Evolutionary conservation across 345 rosid species (phyloP), one percentile per base, ranked within the genome.

Genomic region (Salix arbutifolia): DNA sequence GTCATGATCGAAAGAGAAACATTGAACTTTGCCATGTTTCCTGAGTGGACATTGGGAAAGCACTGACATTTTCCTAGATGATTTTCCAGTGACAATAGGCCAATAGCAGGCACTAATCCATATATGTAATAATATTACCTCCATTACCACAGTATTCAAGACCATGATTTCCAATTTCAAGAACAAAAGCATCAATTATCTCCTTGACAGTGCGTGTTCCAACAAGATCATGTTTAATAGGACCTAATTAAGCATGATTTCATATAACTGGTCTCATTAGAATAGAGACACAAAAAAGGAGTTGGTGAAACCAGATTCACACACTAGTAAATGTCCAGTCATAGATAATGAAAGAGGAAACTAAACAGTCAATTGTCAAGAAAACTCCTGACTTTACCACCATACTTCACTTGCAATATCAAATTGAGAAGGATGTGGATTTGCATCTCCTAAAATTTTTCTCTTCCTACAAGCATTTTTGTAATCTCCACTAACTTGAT

Each of bases 331-430:
- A 46, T 18, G 37, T 65, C 74, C 21, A 77, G 70, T 31, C 58
- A 68, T 37, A 60, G 64, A 52, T 53, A 62, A 28, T 53, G 23
- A 38, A 31, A 35, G 5, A 37, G 37, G 37, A 65, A 74, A 48
- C 28, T 35, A 33, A 25, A 52, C 18, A 69, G 37, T 21, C 73
- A 56, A 35, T 25, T 28, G 65, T 69, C 18, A 76, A 74, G 26
- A 53, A 53, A 40, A 26, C 21, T 42, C 50, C 26, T 37, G 19
- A 64, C 61, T 48, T 72, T 33, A 76, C 61, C 50, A 70, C 31
- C 37, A 35, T 65, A 79, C 19, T 46, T 62, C 78, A 79, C 71
- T 21, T 31, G 52, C 17, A 28, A 79, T 35, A 48, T 62, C 28
- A 18, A 53, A 35, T 44, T 19, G 14, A 46, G 52, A 40, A 70